These are phyloP conservation scores for Didymella glomerata DNA, from an alignment of 2,329 filamentous ascomycete genomes.

Conservation along the genomic window DNA sequence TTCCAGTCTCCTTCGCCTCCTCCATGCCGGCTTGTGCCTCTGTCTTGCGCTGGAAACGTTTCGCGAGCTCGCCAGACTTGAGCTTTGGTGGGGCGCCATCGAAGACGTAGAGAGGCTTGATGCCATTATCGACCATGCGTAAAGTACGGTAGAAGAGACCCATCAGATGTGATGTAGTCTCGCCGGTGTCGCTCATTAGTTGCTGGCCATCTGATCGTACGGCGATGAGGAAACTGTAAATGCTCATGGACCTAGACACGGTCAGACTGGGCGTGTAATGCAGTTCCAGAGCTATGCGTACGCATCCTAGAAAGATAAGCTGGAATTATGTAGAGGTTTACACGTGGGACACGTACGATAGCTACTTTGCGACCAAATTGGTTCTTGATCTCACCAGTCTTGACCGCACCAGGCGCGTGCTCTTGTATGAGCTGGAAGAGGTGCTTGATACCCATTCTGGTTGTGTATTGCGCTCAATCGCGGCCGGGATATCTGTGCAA, in stretches of 20 bases:
- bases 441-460: conserved; percentile 53
- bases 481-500: background rate
- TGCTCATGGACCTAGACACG: conserved; percentile 83
- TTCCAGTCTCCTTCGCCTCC: conserved; percentile 96
- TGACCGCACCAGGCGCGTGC: conserved; percentile 93
- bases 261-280: conserved; percentile 24
- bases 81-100: conserved; percentile 96
- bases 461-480: background rate
- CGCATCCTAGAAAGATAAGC: conserved; percentile 56
- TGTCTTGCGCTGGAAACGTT: conserved; percentile 93
- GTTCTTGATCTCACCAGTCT: conserved; percentile 97
- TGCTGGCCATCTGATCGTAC: conserved; percentile 97
- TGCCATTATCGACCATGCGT: conserved; percentile 97
- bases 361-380: conserved; percentile 98
- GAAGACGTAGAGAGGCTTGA: conserved; percentile 98
- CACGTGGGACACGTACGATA: conserved; percentile 69
- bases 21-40: conserved; percentile 90
- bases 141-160: conserved; percentile 99
- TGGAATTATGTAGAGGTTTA: background rate
- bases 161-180: conserved; percentile 98
- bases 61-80: conserved; percentile 95
- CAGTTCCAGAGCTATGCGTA: conserved; percentile 48
- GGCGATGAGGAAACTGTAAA: conserved; percentile 98
- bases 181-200: conserved; percentile 91
- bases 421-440: conserved; percentile 67